Evolutionary conservation across 257 asterid genomes (phyloP).

Genomic region (Sherardia arvensis): DNA sequence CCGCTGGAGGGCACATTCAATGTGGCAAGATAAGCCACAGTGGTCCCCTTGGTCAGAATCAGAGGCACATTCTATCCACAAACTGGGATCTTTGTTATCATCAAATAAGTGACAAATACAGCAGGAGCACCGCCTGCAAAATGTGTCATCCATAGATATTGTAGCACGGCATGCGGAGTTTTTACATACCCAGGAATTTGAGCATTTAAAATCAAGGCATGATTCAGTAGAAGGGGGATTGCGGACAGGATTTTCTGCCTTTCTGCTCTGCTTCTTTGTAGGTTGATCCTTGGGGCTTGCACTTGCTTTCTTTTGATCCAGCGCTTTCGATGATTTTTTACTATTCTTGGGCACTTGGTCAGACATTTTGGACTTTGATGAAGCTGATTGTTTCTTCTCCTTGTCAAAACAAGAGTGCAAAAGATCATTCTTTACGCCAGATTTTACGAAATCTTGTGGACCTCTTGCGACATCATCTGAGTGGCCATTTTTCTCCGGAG

Average conservation of each 20-base stretch:
- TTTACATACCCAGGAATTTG: conserved; percentile 61
- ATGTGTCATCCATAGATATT: conserved; percentile 58
- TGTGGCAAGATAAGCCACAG: conserved; percentile 85
- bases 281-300: conserved; percentile 51
- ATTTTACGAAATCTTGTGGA: conserved; percentile 22
- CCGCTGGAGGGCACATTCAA: conserved; percentile 67
- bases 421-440: conserved; percentile 24
- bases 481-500: conserved; percentile 26
- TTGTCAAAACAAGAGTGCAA: conserved; percentile 22
- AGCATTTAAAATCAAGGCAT: conserved; percentile 34
- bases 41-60: conserved; percentile 59
- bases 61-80: conserved; percentile 76
- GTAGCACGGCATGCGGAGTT: conserved; percentile 74
- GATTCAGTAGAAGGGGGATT: conserved; percentile 46
- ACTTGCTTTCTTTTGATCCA: conserved; percentile 46
- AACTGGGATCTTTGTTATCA: conserved; percentile 91
- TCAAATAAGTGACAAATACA: conserved; percentile 81
- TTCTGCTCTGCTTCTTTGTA: conserved; percentile 52
- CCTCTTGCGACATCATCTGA: conserved; percentile 21
- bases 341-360: conserved; percentile 43
- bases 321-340: conserved; percentile 36
- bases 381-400: conserved; percentile 24
- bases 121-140: conserved; percentile 88
- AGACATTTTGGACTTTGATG: conserved; percentile 40
- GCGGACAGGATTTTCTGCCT: conserved; percentile 61